Conservation (phyloP, 345 rosid species). For the Lumnitzera littorea region DNA sequence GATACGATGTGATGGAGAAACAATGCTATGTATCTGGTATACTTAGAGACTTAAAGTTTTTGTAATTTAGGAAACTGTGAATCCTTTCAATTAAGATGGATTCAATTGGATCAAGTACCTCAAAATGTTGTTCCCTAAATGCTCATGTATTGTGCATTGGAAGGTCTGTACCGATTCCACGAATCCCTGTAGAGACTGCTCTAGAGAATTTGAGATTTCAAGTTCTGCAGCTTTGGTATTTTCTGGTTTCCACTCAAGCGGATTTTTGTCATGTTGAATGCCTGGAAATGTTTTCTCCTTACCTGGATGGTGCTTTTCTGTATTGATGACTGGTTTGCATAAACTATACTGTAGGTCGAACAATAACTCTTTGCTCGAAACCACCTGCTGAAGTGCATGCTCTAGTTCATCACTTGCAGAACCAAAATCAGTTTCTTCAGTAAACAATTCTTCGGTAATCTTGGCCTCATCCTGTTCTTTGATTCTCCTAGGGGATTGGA, state of each 20-base stretch:
- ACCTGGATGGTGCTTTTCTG: not conserved
- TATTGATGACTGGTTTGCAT: too few relatives aligned
- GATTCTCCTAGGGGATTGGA: too few relatives aligned
- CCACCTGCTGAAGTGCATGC: not conserved
- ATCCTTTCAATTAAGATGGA: too few relatives aligned
- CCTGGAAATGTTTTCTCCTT: slow-evolving; percentile 1
- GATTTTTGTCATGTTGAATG: not conserved
- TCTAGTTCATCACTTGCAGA: not conserved
- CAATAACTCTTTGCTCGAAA: too few relatives aligned
- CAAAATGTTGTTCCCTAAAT: not conserved
- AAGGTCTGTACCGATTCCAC: slow-evolving; percentile 1
- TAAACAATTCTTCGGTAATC: not conserved
- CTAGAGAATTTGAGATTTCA: too few relatives aligned
- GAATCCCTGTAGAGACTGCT: not conserved
- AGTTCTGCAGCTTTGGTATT: not conserved
- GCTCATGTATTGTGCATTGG: not conserved
- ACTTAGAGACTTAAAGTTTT: too few relatives aligned
- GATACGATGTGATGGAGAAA: too few relatives aligned
- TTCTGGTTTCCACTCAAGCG: not conserved
- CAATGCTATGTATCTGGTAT: too few relatives aligned
- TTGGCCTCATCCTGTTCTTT: not conserved
- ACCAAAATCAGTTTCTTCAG: not conserved
- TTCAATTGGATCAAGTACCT: slow-evolving; percentile 6
- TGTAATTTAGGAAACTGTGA: too few relatives aligned
- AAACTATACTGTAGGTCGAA: too few relatives aligned